Conservation (phyloP, 164 flowering plant genomes). For the Saururus chinensis region DNA sequence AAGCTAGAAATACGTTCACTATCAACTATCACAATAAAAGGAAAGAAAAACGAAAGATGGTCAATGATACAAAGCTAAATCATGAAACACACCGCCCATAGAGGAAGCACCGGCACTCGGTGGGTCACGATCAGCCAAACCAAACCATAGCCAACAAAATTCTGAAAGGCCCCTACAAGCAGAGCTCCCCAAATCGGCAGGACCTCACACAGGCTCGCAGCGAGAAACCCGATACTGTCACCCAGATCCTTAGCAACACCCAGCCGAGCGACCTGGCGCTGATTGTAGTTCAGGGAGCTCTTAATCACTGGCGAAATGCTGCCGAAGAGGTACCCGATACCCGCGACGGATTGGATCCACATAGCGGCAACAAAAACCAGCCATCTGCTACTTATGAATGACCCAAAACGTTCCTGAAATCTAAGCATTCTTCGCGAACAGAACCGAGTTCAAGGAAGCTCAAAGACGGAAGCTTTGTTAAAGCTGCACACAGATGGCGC, state of each 20-base stretch:
- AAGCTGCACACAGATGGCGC: not conserved
- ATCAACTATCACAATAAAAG: not conserved
- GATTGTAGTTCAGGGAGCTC: constrained; percentile 67
- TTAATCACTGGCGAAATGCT: constrained; percentile 89
- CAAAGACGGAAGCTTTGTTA: no score
- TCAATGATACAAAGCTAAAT: not conserved
- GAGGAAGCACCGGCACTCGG: constrained; percentile 51
- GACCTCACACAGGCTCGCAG: constrained; percentile 70
- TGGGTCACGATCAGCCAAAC: constrained; percentile 84
- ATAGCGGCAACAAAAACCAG: constrained; percentile 94
- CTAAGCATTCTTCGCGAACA: constrained; percentile 13
- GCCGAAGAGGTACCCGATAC: constrained; percentile 88
- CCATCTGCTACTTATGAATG: constrained; percentile 74
- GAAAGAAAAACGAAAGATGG: not conserved
- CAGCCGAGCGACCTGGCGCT: constrained; percentile 64
- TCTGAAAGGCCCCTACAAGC: constrained; percentile 73
- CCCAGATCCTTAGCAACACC: constrained; percentile 98
- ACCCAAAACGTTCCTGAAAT: constrained; percentile 22
- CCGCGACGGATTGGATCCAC: constrained; percentile 90
- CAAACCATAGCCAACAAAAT: constrained; percentile 86
- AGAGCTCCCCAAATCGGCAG: constrained; percentile 85
- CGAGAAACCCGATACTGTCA: constrained; percentile 83
- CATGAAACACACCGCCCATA: constrained; percentile 84
- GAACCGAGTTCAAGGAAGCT: not conserved
- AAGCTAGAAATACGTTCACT: no score